Evolutionary conservation across 257 asterid species (phyloP), one percentile per base, ranked within the genome.

Genomic region (Solanum appendiculatum): DNA sequence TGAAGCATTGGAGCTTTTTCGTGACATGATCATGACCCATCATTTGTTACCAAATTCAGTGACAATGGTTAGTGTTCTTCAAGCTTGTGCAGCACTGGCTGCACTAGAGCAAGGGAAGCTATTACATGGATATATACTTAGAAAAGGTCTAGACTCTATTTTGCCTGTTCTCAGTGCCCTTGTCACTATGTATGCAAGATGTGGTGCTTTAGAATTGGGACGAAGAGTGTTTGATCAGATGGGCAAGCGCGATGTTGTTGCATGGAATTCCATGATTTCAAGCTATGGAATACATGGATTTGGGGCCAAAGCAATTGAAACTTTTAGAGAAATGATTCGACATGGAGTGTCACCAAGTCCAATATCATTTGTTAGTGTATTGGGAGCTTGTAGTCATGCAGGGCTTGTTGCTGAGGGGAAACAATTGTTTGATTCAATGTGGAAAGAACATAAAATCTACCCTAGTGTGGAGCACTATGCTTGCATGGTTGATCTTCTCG

Each of bases 311-410:
- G 97, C 99, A 16, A 89, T 95, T 89, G 85, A 87, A 9, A 86
- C 87, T 83, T 96, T 92, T 83, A 84, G 86, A 40, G 96, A 92
- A 66, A 96, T 96, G 99, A 90, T 96, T 85, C 85, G 68, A 13
- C 86, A 18, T 77, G 98, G 98, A 42, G 46, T 94, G 14, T 74
- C 92, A 16, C 99, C 99, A 13, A 95, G 95, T 88, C 93, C 95
- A 16, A 85, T 96, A 86, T 86, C 99, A 34, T 96, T 95, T 33
- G 92, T 96, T 37, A 96, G 98, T 82, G 92, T 94, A 23, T 90
- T 96, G 91, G 97, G 96, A 84, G 99, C 98, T 86, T 96, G 99
- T 87, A 95, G 98, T 88, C 99, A 96, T 91, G 92, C 98, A 3
- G 98, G 99, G 48, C 95, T 95, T 12, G 95, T 94, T 23, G 97